phyloP scores from a whole-genome alignment of 257 asterid genomes.

The Ilex aquifolium region DNA sequence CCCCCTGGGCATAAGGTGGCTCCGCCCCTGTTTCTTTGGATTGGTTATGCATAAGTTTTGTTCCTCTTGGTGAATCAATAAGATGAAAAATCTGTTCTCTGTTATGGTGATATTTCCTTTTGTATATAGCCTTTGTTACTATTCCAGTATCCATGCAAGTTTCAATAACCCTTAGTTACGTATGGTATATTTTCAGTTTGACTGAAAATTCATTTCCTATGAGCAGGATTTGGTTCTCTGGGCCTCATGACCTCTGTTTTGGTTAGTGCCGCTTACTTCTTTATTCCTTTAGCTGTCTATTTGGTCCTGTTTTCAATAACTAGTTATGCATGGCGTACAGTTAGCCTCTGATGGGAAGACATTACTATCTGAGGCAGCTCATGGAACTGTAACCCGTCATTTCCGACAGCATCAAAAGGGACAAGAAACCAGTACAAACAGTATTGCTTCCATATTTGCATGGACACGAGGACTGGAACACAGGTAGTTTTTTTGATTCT shows the following conservation, averaged over 20 bases:
- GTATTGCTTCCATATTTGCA: conserved; percentile 93
- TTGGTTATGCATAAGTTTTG: not conserved
- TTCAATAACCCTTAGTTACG: not conserved
- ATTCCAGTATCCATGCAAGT: not conserved
- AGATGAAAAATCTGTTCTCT: not conserved
- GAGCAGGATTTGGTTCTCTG: conserved; percentile 86
- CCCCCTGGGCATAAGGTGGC: too few species aligned
- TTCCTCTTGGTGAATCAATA: not conserved
- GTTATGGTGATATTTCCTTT: not conserved
- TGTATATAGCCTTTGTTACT: not conserved
- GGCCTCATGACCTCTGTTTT: conserved; percentile 91
- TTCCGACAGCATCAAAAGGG: conserved; percentile 85
- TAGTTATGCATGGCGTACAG: conserved; percentile 25
- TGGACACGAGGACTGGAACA: conserved; percentile 69
- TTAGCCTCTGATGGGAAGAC: conserved; percentile 93
- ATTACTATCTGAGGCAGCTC: conserved; percentile 96
- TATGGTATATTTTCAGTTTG: not conserved
- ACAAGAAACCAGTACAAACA: conserved; percentile 91
- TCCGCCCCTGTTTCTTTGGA: not conserved
- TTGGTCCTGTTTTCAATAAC: too few species aligned
- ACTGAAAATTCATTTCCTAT: not conserved
- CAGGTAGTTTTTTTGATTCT: too few species aligned
- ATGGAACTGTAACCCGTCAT: conserved; percentile 94
- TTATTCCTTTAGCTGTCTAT: not conserved
- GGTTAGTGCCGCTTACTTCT: conserved; percentile 32